Conservation (phyloP, 441 rosid species). For the Pelargonium cotyledonis region DNA sequence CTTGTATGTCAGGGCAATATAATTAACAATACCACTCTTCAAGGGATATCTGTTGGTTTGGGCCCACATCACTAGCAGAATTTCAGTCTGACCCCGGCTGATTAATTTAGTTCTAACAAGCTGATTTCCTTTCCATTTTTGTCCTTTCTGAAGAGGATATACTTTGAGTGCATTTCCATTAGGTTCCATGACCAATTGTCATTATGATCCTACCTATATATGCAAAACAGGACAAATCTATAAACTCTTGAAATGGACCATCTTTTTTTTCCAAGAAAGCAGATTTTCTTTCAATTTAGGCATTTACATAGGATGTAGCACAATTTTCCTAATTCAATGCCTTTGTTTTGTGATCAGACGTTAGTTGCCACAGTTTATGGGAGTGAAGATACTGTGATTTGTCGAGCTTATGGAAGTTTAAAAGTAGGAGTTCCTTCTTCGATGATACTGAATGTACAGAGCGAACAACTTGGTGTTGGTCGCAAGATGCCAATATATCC, state of each 20-base stretch:
- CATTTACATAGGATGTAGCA: slow-evolving; percentile 13
- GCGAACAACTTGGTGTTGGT: slow-evolving; percentile 76
- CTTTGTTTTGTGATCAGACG: slow-evolving; percentile 45
- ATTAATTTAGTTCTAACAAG: not conserved
- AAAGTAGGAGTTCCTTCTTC: slow-evolving; percentile 72
- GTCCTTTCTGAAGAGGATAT: not conserved
- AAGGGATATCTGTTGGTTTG: not conserved
- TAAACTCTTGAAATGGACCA: slow-evolving; percentile 8
- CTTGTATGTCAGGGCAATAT: not conserved
- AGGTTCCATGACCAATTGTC: not conserved
- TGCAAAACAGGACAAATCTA: not conserved
- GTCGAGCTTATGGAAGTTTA: slow-evolving; percentile 61
- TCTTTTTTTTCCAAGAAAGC: slow-evolving; percentile 2
- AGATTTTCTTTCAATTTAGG: not conserved
- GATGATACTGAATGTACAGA: slow-evolving; percentile 60
- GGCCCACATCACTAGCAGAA: not conserved
- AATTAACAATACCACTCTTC: not conserved
- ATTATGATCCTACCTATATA: not conserved
- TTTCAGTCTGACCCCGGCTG: not conserved
- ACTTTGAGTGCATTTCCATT: not conserved
- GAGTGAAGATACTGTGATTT: slow-evolving; percentile 49
- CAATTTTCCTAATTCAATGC: slow-evolving; percentile 17
- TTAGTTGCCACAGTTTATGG: slow-evolving; percentile 60
- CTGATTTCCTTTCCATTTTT: not conserved
- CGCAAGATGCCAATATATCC: slow-evolving; percentile 74